Conservation (phyloP, 169 alveolate species). For the Perkinsus olseni region DNA sequence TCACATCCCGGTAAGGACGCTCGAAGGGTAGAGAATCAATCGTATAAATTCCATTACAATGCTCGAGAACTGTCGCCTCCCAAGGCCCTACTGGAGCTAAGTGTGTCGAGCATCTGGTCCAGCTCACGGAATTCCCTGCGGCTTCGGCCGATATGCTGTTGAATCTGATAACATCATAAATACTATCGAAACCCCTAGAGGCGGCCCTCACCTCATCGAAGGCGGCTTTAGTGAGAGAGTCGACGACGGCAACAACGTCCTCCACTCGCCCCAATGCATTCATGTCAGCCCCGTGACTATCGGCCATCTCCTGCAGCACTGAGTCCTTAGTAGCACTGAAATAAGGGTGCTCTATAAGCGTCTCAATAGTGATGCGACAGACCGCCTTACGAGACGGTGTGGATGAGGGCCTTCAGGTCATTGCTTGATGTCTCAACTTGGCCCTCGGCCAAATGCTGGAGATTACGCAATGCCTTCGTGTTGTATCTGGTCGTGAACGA, state of each 20-base stretch:
- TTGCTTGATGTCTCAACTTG: background rate
- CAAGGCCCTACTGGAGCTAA: too few species aligned
- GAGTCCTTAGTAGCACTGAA: background rate
- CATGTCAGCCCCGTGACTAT: background rate
- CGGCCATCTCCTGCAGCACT: background rate
- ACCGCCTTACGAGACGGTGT: background rate
- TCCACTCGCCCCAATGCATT: background rate
- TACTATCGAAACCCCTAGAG: background rate
- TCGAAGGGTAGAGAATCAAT: too few species aligned
- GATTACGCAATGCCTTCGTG: background rate
- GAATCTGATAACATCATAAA: background rate
- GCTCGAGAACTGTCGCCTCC: too few species aligned
- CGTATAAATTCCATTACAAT: too few species aligned
- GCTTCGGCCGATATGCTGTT: background rate
- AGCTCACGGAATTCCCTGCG: background rate
- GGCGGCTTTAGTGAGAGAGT: background rate
- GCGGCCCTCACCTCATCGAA: background rate
- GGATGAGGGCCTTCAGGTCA: background rate
- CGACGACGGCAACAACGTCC: background rate
- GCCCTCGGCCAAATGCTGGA: background rate
- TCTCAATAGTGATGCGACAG: background rate
- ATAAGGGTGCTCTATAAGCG: too few species aligned
- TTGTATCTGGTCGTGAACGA: too few species aligned
- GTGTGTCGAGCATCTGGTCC: too few species aligned
- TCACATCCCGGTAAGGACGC: too few species aligned